Evolutionary conservation across 306 rosid species (phyloP).

Genomic region (Vachellia pachyceras): DNA sequence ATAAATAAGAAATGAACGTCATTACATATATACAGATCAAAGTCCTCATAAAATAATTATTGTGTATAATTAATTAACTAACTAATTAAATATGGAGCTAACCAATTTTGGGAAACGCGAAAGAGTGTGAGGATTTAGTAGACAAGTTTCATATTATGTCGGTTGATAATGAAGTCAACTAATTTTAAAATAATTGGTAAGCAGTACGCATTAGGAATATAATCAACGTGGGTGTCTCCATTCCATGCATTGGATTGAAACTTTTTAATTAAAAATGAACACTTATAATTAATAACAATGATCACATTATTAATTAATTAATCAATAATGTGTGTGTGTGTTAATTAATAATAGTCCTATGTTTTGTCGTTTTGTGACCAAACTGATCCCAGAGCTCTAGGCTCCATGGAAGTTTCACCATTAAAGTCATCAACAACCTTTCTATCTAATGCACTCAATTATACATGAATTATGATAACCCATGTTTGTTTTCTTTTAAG

Average conservation of each 20-base stretch:
- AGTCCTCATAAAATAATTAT: background rate
- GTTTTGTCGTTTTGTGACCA: background rate
- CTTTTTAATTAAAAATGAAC: background rate
- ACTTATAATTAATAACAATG: background rate
- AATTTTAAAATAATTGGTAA: slow-evolving; percentile 5
- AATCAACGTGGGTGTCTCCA: slow-evolving; percentile 30
- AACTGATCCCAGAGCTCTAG: slow-evolving; percentile 29
- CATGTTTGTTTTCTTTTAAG: too few species aligned
- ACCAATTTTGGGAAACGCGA: background rate
- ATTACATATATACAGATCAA: slow-evolving; percentile 1
- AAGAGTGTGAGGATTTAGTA: background rate
- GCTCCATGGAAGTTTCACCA: background rate
- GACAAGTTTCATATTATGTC: slow-evolving; percentile 43
- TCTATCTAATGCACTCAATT: background rate
- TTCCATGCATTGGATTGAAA: slow-evolving; percentile 1
- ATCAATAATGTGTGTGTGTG: background rate
- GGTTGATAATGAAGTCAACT: slow-evolving; percentile 39
- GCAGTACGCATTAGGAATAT: background rate
- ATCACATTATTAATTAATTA: background rate
- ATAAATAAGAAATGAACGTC: background rate
- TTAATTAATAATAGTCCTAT: background rate
- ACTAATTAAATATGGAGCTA: background rate
- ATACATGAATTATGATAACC: too few species aligned
- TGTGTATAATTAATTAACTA: background rate
- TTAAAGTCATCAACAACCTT: too few species aligned